Evolutionary conservation across 331 rosid species (phyloP).

Genomic region (Arachis monticola): DNA sequence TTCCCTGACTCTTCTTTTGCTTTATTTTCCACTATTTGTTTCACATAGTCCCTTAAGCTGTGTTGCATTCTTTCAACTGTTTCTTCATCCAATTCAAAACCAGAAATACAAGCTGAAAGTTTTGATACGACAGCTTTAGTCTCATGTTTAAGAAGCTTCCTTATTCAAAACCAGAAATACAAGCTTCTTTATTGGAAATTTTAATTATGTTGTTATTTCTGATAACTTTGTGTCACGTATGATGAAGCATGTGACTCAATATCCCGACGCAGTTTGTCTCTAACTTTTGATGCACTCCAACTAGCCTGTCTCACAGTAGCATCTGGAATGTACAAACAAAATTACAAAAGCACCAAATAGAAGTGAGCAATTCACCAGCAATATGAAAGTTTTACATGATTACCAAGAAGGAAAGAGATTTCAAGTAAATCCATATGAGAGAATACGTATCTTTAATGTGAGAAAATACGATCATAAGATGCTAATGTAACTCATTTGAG

Average conservation of each 20-base stretch:
- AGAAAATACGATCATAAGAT: no score
- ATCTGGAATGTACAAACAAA: conserved; percentile 49
- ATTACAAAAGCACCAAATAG: conserved; percentile 15
- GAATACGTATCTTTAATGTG: no score
- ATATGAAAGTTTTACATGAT: no score
- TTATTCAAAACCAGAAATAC: conserved; percentile 65
- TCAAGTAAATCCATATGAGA: no score
- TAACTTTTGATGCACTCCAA: conserved; percentile 44
- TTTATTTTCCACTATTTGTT: conserved; percentile 73
- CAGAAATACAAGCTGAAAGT: conserved; percentile 54
- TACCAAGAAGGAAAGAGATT: no score
- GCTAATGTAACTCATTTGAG: no score
- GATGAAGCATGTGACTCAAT: conserved; percentile 65
- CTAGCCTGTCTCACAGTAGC: conserved; percentile 63
- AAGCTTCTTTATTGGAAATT: conserved; percentile 37
- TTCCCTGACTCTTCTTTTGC: conserved; percentile 86
- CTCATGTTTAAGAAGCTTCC: conserved; percentile 72
- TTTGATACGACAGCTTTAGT: conserved; percentile 57
- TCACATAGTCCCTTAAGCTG: conserved; percentile 62
- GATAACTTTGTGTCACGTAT: conserved; percentile 61
- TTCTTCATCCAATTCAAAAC: conserved; percentile 78
- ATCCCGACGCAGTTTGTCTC: conserved; percentile 77
- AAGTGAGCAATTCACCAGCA: neutral
- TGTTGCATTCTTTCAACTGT: conserved; percentile 54
- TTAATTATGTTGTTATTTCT: conserved; percentile 50